Percentiles rank a stretch among this genome's conserved stretches.
Conservation (phyloP, 2,329 filamentous ascomycete genomes). For the Ustilaginoidea virens region DNA sequence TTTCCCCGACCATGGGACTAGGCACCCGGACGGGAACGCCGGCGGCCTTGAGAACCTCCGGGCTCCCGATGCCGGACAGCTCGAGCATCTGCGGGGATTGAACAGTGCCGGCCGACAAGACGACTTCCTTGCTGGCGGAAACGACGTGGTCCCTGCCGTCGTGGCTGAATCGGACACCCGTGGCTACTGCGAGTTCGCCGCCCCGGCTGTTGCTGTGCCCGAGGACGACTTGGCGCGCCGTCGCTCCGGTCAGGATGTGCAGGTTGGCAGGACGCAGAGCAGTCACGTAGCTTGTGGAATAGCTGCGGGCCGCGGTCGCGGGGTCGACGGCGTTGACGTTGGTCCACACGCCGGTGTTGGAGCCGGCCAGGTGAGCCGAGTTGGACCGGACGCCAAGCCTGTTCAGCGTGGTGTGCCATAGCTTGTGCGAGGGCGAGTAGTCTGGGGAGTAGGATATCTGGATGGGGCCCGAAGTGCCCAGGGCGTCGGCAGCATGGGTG, state of each 20-base stretch:
- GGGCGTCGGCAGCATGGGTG: conserved; percentile 20
- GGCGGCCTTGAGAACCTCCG: conserved; percentile 18
- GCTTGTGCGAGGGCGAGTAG: conserved; percentile 23
- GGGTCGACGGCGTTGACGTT: conserved; percentile 33
- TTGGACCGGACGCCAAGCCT: conserved; percentile 23
- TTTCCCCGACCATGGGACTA: conserved; percentile 30
- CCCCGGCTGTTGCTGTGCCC: conserved; percentile 7
- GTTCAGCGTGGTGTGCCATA: conserved; percentile 32
- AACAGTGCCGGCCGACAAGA: conserved; percentile 42
- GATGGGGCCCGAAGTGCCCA: conserved; percentile 31
- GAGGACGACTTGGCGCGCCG: conserved; percentile 13
- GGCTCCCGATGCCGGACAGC: conserved; percentile 41
- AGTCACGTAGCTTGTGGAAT: conserved; percentile 27
- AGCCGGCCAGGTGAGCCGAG: conserved; percentile 31
- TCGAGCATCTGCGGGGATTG: conserved; percentile 45
- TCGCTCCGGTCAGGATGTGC: conserved; percentile 16
- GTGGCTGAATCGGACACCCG: conserved; percentile 18
- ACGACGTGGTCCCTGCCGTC: conserved; percentile 21
- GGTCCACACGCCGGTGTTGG: conserved; percentile 32
- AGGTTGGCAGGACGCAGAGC: conserved; percentile 27
- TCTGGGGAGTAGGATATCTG: conserved; percentile 29
- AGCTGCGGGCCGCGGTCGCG: conserved; percentile 29
- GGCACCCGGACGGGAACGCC: conserved; percentile 22
- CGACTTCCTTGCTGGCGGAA: conserved; percentile 32
- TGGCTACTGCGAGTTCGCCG: conserved; percentile 11